A percentile compares a stretch with the other conserved stretches of the same genome.
phyloP scores from a whole-genome alignment of 768 basidiomycete genomes.

The Pholiota conissans region DNA sequence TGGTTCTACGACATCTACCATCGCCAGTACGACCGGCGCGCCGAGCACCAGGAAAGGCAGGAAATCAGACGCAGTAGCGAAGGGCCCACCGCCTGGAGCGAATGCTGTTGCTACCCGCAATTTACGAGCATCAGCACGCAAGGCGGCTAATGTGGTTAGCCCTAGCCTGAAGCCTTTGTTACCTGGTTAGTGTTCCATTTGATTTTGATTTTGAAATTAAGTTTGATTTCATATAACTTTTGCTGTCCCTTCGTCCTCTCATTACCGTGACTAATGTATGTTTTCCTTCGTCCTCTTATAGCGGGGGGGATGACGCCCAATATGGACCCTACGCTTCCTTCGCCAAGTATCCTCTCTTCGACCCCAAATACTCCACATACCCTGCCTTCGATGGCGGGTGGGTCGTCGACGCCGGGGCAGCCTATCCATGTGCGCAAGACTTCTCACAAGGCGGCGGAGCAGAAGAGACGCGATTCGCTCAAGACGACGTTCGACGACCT shows the following conservation, averaged over 20 bases:
- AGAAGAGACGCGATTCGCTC: slow-evolving; percentile 94
- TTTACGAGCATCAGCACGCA: slow-evolving; percentile 15
- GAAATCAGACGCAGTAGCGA: slow-evolving; percentile 6
- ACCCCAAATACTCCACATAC: slow-evolving; percentile 12
- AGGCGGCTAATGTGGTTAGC: slow-evolving; percentile 34
- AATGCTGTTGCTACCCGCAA: slow-evolving; percentile 10
- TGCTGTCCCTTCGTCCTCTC: not conserved
- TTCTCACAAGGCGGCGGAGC: slow-evolving; percentile 95
- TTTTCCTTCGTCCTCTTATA: slow-evolving; percentile 4
- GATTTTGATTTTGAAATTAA: not conserved
- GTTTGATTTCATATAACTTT: slow-evolving; percentile 27
- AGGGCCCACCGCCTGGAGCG: slow-evolving; percentile 1
- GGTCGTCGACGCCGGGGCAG: slow-evolving; percentile 19
- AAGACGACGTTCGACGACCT: slow-evolving; percentile 92
- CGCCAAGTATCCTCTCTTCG: slow-evolving; percentile 11
- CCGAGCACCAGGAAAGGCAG: slow-evolving; percentile 13
- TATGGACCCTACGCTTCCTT: slow-evolving; percentile 17
- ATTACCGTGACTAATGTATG: not conserved
- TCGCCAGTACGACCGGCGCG: not conserved
- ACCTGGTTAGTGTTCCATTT: slow-evolving; percentile 41
- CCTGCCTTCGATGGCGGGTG: slow-evolving; percentile 1
- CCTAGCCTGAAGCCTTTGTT: slow-evolving; percentile 71
- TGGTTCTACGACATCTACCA: not conserved
- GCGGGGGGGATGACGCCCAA: slow-evolving; percentile 17
- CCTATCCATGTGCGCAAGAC: slow-evolving; percentile 59